phyloP scores from a whole-genome alignment of 495 filamentous ascomycete species.

The Glarea lozoyensis region DNA sequence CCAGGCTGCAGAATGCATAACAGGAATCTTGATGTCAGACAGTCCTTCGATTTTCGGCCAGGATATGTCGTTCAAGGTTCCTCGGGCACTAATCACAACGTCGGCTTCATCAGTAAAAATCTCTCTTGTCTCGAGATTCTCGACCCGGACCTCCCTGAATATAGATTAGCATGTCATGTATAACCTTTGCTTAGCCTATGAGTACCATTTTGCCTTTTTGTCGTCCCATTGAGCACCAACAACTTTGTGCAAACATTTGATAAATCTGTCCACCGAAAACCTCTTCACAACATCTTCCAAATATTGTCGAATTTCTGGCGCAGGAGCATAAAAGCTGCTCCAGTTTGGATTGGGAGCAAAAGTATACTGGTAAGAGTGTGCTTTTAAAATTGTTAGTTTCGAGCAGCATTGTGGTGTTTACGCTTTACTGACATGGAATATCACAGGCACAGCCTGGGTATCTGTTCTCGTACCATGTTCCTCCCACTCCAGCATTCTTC shows the following conservation, averaged over 20 bases:
- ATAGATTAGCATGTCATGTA: conserved; percentile 14
- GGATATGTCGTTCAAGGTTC: conserved; percentile 29
- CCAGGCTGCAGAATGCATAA: conserved; percentile 46
- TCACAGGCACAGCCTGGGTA: conserved; percentile 59
- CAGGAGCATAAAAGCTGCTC: conserved; percentile 55
- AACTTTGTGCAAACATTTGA: conserved; percentile 37
- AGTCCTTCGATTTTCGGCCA: conserved; percentile 40
- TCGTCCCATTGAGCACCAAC: conserved; percentile 41
- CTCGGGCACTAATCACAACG: conserved; percentile 27
- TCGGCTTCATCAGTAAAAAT: conserved; percentile 15
- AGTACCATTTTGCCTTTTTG: conserved; percentile 39
- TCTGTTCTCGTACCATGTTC: conserved; percentile 56
- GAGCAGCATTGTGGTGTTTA: too few relatives aligned
- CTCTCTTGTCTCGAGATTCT: conserved; percentile 12
- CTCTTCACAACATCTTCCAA: conserved; percentile 52
- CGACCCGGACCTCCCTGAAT: conserved; percentile 28
- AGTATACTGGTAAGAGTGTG: conserved; percentile 60
- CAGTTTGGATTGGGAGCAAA: conserved; percentile 60
- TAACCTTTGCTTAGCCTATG: conserved; percentile 4
- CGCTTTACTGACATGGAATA: too few relatives aligned
- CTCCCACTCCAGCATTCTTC: conserved; percentile 61
- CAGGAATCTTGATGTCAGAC: conserved; percentile 26
- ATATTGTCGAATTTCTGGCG: conserved; percentile 56
- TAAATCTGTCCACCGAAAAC: conserved; percentile 48
- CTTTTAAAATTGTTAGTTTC: too few relatives aligned